Percentiles rank a stretch among this genome's conserved stretches.
phyloP scores from a whole-genome alignment of 768 basidiomycete genomes.

The Stropharia rugosoannulata region DNA sequence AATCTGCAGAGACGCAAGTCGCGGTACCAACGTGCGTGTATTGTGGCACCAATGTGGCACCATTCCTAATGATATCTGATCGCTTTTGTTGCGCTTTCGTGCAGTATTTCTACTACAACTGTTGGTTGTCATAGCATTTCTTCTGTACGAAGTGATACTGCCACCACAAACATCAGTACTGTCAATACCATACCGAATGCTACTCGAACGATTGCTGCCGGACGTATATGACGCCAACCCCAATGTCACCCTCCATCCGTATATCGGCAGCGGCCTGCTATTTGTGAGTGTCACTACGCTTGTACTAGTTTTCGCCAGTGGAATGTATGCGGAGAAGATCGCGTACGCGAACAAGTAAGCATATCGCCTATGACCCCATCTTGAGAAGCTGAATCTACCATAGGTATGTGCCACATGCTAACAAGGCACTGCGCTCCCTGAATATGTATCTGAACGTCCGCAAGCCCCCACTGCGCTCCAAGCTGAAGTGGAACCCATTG shows the following conservation, averaged over 20 bases:
- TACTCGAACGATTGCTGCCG: slow-evolving; percentile 52
- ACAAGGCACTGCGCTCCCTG: slow-evolving; percentile 85
- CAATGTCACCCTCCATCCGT: slow-evolving; percentile 59
- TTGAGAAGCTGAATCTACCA: neutral
- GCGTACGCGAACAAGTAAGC: slow-evolving; percentile 92
- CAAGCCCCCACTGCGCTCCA: slow-evolving; percentile 67
- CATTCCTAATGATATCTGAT: slow-evolving; percentile 17
- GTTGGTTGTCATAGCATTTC: slow-evolving; percentile 63
- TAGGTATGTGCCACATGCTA: slow-evolving; percentile 96
- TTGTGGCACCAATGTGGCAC: slow-evolving; percentile 7
- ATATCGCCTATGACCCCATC: slow-evolving; percentile 1
- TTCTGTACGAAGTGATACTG: slow-evolving; percentile 75
- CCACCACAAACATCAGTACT: slow-evolving; percentile 62
- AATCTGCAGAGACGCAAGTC: slow-evolving; percentile 75
- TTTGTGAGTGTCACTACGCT: slow-evolving; percentile 91
- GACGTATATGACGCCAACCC: slow-evolving; percentile 42
- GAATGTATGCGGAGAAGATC: slow-evolving; percentile 95
- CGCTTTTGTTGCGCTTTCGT: slow-evolving; percentile 13
- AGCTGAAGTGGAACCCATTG: slow-evolving; percentile 52
- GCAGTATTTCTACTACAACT: slow-evolving; percentile 78
- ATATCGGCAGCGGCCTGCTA: slow-evolving; percentile 75
- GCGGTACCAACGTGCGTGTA: slow-evolving; percentile 73
- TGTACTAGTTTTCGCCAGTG: slow-evolving; percentile 92
- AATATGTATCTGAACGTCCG: slow-evolving; percentile 98
- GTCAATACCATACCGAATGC: slow-evolving; percentile 55